These are phyloP conservation scores for Colletotrichum sp. DNA, from an alignment of 2,329 filamentous ascomycete genomes.

Conservation along the genomic window DNA sequence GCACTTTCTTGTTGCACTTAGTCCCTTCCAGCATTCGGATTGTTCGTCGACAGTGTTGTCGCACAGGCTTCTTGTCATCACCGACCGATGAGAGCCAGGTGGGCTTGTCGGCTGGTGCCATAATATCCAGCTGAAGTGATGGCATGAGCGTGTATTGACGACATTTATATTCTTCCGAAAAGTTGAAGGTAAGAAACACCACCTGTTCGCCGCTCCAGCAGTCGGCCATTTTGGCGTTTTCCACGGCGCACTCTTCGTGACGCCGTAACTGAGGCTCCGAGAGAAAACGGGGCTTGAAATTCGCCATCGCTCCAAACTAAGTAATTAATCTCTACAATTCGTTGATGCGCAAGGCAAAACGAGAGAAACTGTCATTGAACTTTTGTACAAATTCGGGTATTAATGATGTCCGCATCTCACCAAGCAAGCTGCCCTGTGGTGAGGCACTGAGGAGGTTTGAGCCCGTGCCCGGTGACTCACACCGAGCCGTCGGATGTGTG, in stretches of 20 bases:
- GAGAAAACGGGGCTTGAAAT: background rate
- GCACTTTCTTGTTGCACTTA: background rate
- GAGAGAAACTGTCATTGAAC: rapidly evolving
- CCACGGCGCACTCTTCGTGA: background rate
- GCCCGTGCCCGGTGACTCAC: background rate
- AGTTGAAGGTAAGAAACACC: background rate
- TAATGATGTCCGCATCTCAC: rapidly evolving
- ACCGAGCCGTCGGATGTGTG: rapidly evolving
- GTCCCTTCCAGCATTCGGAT: background rate
- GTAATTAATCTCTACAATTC: too few species aligned
- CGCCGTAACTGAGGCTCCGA: background rate
- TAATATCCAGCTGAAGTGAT: background rate
- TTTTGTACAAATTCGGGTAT: rapidly evolving
- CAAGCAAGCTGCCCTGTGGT: background rate
- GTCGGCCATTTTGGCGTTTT: slow-evolving; percentile 4
- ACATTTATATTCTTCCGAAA: background rate
- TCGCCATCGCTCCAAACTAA: background rate
- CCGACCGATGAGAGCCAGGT: background rate
- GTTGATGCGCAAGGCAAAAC: background rate
- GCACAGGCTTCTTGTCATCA: background rate
- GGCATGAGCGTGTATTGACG: background rate
- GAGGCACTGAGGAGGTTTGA: too few species aligned
- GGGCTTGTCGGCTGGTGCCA: background rate
- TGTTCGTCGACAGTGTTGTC: background rate
- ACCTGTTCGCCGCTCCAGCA: background rate